phyloP scores from a whole-genome alignment of 176 grass and related monocot genomes.

The Oryza australiensis region DNA sequence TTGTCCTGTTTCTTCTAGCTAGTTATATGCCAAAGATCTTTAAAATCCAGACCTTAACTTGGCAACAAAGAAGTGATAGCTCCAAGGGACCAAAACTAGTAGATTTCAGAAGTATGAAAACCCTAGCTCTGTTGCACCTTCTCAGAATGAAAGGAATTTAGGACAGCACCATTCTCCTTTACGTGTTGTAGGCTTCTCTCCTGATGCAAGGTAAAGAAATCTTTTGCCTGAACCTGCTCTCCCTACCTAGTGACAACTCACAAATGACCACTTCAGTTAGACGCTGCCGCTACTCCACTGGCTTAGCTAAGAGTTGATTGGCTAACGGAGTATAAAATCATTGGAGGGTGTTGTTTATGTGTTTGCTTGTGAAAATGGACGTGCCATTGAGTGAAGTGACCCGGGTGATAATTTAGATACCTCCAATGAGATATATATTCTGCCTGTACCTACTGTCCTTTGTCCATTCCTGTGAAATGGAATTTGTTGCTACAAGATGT shows the following conservation, averaged over 20 bases:
- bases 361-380: constrained; percentile 41
- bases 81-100: constrained; percentile 22
- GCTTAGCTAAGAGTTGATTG: neutral
- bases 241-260: constrained; percentile 39
- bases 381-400: constrained; percentile 35
- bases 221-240: neutral
- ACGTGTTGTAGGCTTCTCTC: neutral
- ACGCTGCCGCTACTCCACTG: neutral
- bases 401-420: neutral
- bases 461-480: constrained; percentile 28
- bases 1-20: constrained; percentile 2
- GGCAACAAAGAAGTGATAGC: constrained; percentile 7
- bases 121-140: constrained; percentile 1
- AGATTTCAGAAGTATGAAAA: neutral
- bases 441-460: constrained; percentile 34
- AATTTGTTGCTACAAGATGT: constrained; percentile 19
- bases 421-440: constrained; percentile 7
- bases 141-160: neutral
- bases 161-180: constrained; percentile 4
- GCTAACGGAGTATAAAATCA: constrained; percentile 23
- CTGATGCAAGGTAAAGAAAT: constrained; percentile 12
- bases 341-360: constrained; percentile 12
- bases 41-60: constrained; percentile 31
- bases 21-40: constrained; percentile 12
- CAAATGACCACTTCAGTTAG: neutral